Conservation (phyloP, 768 basidiomycete species). For the Pisolithus sp. region DNA sequence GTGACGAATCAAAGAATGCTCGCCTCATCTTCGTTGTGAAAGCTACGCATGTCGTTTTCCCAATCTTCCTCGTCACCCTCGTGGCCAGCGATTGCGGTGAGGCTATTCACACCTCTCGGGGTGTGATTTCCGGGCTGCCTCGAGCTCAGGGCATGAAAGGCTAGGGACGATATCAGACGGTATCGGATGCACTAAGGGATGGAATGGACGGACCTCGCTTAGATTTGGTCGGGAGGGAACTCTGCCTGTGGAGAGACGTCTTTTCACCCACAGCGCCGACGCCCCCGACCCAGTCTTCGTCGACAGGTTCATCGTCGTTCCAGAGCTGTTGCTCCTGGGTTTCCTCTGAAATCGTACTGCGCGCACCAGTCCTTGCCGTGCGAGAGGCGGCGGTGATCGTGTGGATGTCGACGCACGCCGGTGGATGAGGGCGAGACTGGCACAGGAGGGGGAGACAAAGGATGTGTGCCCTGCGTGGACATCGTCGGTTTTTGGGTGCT, state of each 20-base stretch:
- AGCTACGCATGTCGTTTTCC: slow-evolving; percentile 59
- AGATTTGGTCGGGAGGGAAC: slow-evolving; percentile 74
- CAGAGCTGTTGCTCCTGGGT: slow-evolving; percentile 49
- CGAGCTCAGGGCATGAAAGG: slow-evolving; percentile 44
- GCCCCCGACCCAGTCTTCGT: slow-evolving; percentile 74
- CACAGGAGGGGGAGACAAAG: slow-evolving; percentile 37
- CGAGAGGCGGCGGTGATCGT: slow-evolving; percentile 76
- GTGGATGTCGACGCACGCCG: slow-evolving; percentile 73
- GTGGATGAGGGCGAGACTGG: slow-evolving; percentile 31
- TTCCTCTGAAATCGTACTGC: slow-evolving; percentile 65
- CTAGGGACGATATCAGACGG: slow-evolving; percentile 27
- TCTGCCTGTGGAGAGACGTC: slow-evolving; percentile 71
- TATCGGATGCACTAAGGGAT: background rate
- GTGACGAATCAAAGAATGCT: slow-evolving; percentile 10
- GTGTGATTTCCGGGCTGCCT: slow-evolving; percentile 56
- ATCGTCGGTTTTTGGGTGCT: slow-evolving; percentile 17
- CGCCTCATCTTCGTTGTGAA: slow-evolving; percentile 65
- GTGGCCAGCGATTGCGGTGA: slow-evolving; percentile 78
- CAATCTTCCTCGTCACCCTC: slow-evolving; percentile 88
- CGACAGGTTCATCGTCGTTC: slow-evolving; percentile 74
- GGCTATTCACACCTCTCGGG: slow-evolving; percentile 72
- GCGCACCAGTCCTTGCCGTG: slow-evolving; percentile 51
- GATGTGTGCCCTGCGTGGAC: slow-evolving; percentile 33
- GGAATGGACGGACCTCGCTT: slow-evolving; percentile 53
- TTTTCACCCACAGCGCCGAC: slow-evolving; percentile 83